Evolutionary conservation across 2,329 filamentous ascomycete species (phyloP).

Genomic region (Pseudocercospora eumusae): DNA sequence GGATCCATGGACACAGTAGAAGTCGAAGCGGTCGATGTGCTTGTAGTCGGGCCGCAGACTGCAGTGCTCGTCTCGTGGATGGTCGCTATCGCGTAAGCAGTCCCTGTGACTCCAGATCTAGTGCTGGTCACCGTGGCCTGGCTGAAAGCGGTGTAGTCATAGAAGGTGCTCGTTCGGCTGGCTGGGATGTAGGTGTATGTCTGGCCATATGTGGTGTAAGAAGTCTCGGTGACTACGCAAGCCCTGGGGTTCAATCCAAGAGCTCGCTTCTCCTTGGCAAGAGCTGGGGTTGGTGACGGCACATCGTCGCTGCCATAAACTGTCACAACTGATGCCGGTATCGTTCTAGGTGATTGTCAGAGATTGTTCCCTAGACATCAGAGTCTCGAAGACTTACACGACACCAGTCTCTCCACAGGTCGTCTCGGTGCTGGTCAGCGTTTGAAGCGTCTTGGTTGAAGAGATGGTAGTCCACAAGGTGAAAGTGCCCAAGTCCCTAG

Average conservation of each 20-base stretch:
- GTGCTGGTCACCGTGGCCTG: conserved; percentile 37
- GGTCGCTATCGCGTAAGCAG: conserved; percentile 36
- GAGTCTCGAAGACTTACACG: conserved; percentile 25
- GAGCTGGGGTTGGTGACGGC: not conserved
- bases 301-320: conserved; percentile 24
- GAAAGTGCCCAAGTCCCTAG: conserved; percentile 35
- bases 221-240: conserved; percentile 36
- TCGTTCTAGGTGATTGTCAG: conserved; percentile 16
- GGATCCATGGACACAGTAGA: conserved; percentile 35
- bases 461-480: conserved; percentile 33
- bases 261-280: conserved; percentile 22
- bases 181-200: conserved; percentile 34
- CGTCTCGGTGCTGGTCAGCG: conserved; percentile 32
- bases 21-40: conserved; percentile 24
- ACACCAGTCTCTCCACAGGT: conserved; percentile 30
- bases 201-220: conserved; percentile 35
- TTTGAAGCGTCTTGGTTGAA: conserved; percentile 35
- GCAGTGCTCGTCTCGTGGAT: conserved; percentile 28
- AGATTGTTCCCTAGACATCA: not conserved
- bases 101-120: conserved; percentile 30
- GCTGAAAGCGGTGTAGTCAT: conserved; percentile 34
- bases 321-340: conserved; percentile 28
- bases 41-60: conserved; percentile 31
- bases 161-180: conserved; percentile 34
- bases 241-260: conserved; percentile 28